Percentiles rank a stretch among this genome's conserved stretches.
These are phyloP conservation scores for Hordeum vulgare DNA, from an alignment of 176 grass and related monocot species.

Conservation along the genomic window MorexV3_pseudomolecules_assembly NC_058523.1:355385391-355385890, in stretches of 20 bases:
- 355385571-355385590: constrained; percentile 13
- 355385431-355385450: background rate
- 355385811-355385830: constrained; percentile 20
- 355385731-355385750: background rate
- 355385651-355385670: background rate
- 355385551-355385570: constrained; percentile 36
- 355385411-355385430: constrained; percentile 21
- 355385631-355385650: constrained; percentile 17
- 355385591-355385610: background rate
- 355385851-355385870: background rate
- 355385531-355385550: constrained; percentile 8
- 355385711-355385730: background rate
- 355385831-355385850: background rate
- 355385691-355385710: background rate
- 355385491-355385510: background rate
- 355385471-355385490: background rate
- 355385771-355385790: background rate
- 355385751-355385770: background rate
- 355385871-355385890: background rate
- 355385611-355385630: constrained; percentile 9
- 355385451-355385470: constrained; percentile 16
- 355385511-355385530: constrained; percentile 26
- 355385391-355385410: background rate
- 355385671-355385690: constrained; percentile 14
- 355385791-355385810: background rate